Conservation (phyloP, 2,329 filamentous ascomycete genomes). For the Claviceps lovelessii region DNA sequence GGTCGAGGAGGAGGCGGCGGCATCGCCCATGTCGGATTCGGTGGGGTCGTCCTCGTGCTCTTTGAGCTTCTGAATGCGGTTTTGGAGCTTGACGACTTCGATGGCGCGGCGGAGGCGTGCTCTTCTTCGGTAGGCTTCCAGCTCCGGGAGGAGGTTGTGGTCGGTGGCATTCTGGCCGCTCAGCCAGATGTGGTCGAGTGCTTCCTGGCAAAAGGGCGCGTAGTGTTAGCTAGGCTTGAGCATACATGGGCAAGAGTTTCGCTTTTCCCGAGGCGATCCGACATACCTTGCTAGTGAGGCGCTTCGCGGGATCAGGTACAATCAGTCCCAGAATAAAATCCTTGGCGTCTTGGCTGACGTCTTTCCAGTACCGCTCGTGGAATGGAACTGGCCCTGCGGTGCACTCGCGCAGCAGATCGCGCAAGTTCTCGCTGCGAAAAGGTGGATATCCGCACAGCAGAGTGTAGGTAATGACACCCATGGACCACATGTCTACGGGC, state of each 20-base stretch:
- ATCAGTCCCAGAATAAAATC: conserved; percentile 78
- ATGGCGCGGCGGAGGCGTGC: conserved; percentile 85
- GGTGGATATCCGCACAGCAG: conserved; percentile 95
- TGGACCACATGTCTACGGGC: conserved; percentile 97
- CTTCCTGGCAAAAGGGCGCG: conserved; percentile 36
- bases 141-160: conserved; percentile 94
- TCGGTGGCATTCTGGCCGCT: conserved; percentile 83
- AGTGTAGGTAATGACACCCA: conserved; percentile 97
- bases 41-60: conserved; percentile 77
- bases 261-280: background rate
- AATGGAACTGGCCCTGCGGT: conserved; percentile 72
- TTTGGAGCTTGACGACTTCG: conserved; percentile 88
- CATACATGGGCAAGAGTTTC: background rate
- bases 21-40: conserved; percentile 56
- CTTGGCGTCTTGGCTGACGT: conserved; percentile 90
- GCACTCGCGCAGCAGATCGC: conserved; percentile 90
- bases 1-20: conserved; percentile 20
- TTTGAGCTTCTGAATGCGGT: conserved; percentile 88
- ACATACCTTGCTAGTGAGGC: conserved; percentile 62
- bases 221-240: background rate
- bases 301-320: conserved; percentile 60
- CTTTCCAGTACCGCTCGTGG: conserved; percentile 97
- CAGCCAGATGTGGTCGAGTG: conserved; percentile 74
- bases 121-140: conserved; percentile 76
- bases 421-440: conserved; percentile 86